These are phyloP conservation scores for Starmerella bacillaris DNA, from an alignment of 805 yeast genomes.

Conservation along the genomic window DNA sequence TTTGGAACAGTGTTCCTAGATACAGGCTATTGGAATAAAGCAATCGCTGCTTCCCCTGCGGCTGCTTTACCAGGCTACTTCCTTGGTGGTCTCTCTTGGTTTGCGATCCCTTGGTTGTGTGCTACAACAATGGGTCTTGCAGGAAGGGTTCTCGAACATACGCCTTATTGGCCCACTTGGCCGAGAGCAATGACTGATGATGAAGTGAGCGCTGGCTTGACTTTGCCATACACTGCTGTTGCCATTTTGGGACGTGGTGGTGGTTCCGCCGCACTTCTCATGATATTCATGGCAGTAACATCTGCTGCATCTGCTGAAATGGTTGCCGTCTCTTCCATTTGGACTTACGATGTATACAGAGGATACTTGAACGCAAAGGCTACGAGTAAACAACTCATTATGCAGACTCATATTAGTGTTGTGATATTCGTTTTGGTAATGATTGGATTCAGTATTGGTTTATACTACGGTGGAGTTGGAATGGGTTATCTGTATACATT, in stretches of 20 bases:
- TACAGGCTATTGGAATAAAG: slow-evolving; percentile 78
- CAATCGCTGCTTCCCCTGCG: slow-evolving; percentile 68
- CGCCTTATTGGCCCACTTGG: slow-evolving; percentile 62
- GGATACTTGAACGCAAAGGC: slow-evolving; percentile 66
- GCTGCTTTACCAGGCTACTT: slow-evolving; percentile 78
- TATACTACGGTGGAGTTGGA: slow-evolving; percentile 61
- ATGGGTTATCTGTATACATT: slow-evolving; percentile 77
- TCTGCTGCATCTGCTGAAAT: slow-evolving; percentile 85
- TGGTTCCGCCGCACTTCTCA: slow-evolving; percentile 59
- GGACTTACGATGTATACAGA: slow-evolving; percentile 73
- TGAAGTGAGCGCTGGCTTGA: slow-evolving; percentile 64
- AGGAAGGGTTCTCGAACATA: slow-evolving; percentile 50
- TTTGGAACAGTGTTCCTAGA: slow-evolving; percentile 79
- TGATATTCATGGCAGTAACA: slow-evolving; percentile 83
- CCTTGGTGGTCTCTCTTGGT: slow-evolving; percentile 80
- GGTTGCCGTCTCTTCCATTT: slow-evolving; percentile 69
- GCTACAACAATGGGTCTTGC: slow-evolving; percentile 82
- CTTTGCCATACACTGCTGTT: slow-evolving; percentile 52
- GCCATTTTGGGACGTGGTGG: slow-evolving; percentile 78
- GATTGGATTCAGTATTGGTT: slow-evolving; percentile 72
- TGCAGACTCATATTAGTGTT: slow-evolving; percentile 50
- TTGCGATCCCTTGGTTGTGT: slow-evolving; percentile 68
- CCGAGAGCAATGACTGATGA: slow-evolving; percentile 46
- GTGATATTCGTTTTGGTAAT: slow-evolving; percentile 41
- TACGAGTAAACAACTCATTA: slow-evolving; percentile 50